These are phyloP conservation scores for Rhinocladiella similis DNA, from an alignment of 2,329 filamentous ascomycete genomes.

Conservation along the genomic window DNA sequence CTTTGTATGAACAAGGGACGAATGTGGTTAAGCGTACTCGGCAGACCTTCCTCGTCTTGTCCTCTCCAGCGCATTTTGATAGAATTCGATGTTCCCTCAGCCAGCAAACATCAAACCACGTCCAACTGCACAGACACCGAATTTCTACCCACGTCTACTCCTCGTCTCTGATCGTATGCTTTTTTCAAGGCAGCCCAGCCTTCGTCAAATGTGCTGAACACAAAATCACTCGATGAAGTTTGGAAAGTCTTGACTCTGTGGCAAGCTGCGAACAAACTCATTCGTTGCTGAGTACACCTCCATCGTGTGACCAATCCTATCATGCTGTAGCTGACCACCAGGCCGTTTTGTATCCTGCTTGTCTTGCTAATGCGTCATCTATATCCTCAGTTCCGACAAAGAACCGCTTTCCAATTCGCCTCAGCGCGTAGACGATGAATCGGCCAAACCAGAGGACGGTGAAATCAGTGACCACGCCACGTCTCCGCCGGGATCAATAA, in stretches of 20 bases:
- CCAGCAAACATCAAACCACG: too few relatives aligned
- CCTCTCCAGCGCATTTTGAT: too few relatives aligned
- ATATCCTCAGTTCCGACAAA: constrained; percentile 27
- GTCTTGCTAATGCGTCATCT: constrained; percentile 30
- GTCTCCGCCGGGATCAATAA: constrained; percentile 4
- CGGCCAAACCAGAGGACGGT: constrained; percentile 12
- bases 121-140: too few relatives aligned
- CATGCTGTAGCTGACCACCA: constrained; percentile 32
- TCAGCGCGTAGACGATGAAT: constrained; percentile 3
- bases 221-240: too few relatives aligned
- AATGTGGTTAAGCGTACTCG: too few relatives aligned
- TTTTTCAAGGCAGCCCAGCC: too few relatives aligned
- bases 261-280: neutral
- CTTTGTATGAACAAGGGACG: too few relatives aligned
- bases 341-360: constrained; percentile 27
- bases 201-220: too few relatives aligned
- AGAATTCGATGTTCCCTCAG: too few relatives aligned
- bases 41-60: too few relatives aligned
- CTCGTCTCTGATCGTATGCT: too few relatives aligned
- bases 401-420: constrained; percentile 8
- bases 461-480: constrained; percentile 19
- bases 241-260: neutral
- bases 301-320: constrained; percentile 16
- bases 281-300: constrained; percentile 23
- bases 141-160: too few relatives aligned